Evolutionary conservation across 176 grass and related monocot genomes (phyloP).

Genomic region (Aegilops speltoides): DNA sequence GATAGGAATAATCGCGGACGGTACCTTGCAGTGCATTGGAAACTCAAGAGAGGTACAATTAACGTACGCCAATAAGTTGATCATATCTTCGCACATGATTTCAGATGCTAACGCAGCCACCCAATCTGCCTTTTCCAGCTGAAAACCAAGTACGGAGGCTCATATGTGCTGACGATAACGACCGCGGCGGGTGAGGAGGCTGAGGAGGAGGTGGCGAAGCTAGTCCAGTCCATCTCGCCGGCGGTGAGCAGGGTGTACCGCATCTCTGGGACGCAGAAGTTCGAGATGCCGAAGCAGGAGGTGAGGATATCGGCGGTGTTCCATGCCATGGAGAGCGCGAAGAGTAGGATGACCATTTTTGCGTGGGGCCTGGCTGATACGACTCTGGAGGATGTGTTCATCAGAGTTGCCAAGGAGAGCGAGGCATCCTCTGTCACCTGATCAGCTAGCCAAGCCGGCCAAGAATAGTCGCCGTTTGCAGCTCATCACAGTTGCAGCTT

Average conservation of each 20-base stretch:
- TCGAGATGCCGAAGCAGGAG: constrained; percentile 52
- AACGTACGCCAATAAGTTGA: background rate
- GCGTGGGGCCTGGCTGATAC: constrained; percentile 46
- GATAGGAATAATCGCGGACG: constrained; percentile 52
- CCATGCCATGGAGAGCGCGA: constrained; percentile 32
- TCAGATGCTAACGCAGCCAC: background rate
- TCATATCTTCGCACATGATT: background rate
- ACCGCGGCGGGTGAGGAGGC: constrained; percentile 1
- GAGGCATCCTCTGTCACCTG: background rate
- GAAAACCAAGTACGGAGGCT: constrained; percentile 49
- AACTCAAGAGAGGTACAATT: constrained; percentile 47
- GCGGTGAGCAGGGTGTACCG: constrained; percentile 18
- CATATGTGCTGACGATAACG: constrained; percentile 42
- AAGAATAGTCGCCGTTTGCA: background rate
- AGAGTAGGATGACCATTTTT: constrained; percentile 19
- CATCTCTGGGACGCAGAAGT: constrained; percentile 53
- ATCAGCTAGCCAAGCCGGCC: background rate
- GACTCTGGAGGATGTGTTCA: constrained; percentile 48
- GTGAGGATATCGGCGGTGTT: constrained; percentile 37
- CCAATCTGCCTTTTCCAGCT: constrained; percentile 30
- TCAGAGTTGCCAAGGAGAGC: constrained; percentile 40
- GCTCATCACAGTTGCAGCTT: background rate
- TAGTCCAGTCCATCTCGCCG: constrained; percentile 31
- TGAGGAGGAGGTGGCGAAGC: constrained; percentile 22
- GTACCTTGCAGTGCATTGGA: constrained; percentile 57